A percentile compares a stretch with the other conserved stretches of the same genome.
Evolutionary conservation across 768 basidiomycete genomes (phyloP).

Genomic region (Kwoniella mangroviensis): DNA sequence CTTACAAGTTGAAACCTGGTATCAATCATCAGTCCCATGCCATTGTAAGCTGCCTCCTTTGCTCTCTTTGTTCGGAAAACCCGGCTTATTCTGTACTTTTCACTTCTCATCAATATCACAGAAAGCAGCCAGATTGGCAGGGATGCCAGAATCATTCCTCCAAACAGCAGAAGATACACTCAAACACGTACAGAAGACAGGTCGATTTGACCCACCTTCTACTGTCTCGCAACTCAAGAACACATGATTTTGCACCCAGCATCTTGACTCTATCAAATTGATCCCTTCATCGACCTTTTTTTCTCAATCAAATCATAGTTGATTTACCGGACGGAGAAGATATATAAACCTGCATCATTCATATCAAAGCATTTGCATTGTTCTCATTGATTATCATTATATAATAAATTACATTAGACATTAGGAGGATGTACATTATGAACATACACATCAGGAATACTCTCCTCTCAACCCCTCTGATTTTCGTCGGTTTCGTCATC

Average conservation of each 20-base stretch:
- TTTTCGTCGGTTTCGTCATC: neutral
- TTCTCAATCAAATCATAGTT: too few relatives aligned
- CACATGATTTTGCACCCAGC: neutral
- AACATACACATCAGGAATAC: too few relatives aligned
- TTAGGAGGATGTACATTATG: too few relatives aligned
- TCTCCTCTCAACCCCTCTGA: neutral
- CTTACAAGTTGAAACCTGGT: slow-evolving; percentile 77
- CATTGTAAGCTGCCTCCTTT: slow-evolving; percentile 37
- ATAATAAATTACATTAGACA: neutral
- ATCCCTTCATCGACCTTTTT: too few relatives aligned
- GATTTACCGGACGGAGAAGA: too few relatives aligned
- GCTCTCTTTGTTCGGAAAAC: neutral
- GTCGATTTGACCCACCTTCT: slow-evolving; percentile 18
- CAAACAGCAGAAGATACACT: slow-evolving; percentile 39
- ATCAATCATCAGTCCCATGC: slow-evolving; percentile 89
- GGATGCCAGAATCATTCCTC: slow-evolving; percentile 66
- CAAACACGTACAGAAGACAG: slow-evolving; percentile 23
- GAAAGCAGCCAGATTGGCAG: slow-evolving; percentile 85
- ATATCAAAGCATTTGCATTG: slow-evolving; percentile 14
- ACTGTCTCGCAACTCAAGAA: neutral
- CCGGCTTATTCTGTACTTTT: neutral
- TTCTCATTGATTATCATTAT: neutral
- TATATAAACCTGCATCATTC: slow-evolving; percentile 5
- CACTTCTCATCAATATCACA: slow-evolving; percentile 54
- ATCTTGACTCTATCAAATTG: too few relatives aligned